Evolutionary conservation across 106 monocot genomes (phyloP).

Genomic region (Phalaenopsis aphrodite): DNA sequence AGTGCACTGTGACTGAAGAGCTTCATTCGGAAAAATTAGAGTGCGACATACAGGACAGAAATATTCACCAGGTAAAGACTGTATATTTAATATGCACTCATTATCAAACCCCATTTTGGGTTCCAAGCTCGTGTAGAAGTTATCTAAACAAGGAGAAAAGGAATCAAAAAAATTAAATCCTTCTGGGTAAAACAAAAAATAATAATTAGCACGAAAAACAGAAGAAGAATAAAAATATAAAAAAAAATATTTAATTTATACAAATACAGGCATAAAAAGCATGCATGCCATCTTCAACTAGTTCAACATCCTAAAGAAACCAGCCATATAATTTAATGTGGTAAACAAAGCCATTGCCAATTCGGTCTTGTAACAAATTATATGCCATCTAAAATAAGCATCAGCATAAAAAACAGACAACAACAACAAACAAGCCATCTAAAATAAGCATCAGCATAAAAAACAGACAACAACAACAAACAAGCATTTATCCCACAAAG

Average conservation of each 20-base stretch:
- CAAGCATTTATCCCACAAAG: too few species aligned
- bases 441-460: background rate
- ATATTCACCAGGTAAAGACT: slow-evolving; percentile 93
- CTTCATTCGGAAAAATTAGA: slow-evolving; percentile 78
- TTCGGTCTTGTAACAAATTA: background rate
- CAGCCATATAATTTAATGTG: background rate
- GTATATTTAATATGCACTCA: slow-evolving; percentile 84
- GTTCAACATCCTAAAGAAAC: background rate
- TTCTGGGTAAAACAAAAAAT: background rate
- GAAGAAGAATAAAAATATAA: background rate
- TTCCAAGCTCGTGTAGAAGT: background rate
- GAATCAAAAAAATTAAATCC: background rate
- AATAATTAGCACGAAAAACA: background rate
- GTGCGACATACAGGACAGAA: slow-evolving; percentile 98
- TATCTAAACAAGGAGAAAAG: slow-evolving; percentile 2
- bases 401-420: background rate
- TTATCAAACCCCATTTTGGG: slow-evolving; percentile 86
- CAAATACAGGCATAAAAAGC: background rate
- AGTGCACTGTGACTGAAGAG: slow-evolving; percentile 82
- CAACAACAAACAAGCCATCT: too few species aligned
- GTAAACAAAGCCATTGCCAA: background rate
- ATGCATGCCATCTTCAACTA: background rate
- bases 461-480: too few species aligned
- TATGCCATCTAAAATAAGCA: background rate
- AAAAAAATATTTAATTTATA: background rate